Evolutionary conservation across 495 filamentous ascomycete species (phyloP).

Genomic region (Aspergillus biplanus): DNA sequence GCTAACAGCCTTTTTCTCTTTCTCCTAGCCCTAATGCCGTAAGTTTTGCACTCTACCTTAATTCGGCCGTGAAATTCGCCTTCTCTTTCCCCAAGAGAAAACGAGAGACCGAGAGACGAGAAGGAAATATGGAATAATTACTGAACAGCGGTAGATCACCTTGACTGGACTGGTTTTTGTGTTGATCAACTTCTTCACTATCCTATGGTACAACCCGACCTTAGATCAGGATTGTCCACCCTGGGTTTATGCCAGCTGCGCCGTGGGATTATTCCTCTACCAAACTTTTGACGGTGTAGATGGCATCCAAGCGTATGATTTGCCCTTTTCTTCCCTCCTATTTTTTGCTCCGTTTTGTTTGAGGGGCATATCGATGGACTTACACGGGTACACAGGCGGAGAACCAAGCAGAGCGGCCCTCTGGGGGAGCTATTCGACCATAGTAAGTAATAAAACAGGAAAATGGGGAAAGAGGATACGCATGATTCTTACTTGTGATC

Average conservation of each 20-base stretch:
- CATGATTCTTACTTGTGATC: conserved; percentile 7
- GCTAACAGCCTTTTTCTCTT: conserved; percentile 26
- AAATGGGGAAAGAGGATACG: background rate
- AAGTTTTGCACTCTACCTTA: conserved; percentile 34
- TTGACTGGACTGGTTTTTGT: conserved; percentile 91
- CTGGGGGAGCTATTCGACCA: conserved; percentile 97
- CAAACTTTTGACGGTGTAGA: conserved; percentile 99
- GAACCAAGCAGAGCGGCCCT: conserved; percentile 90
- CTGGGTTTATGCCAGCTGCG: conserved; percentile 95
- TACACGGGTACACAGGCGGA: conserved; percentile 58
- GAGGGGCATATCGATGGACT: conserved; percentile 7
- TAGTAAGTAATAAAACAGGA: conserved; percentile 52
- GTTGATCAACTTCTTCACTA: conserved; percentile 85
- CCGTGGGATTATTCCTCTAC: conserved; percentile 88
- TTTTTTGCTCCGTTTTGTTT: background rate
- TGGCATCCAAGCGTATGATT: conserved; percentile 81
- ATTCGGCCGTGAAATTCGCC: background rate
- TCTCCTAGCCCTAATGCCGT: conserved; percentile 61
- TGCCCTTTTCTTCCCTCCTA: background rate
- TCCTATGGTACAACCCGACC: conserved; percentile 95
- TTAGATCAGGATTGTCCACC: conserved; percentile 89
- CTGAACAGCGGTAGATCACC: conserved; percentile 65
- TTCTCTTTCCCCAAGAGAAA: background rate
- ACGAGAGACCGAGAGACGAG: background rate
- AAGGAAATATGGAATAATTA: conserved; percentile 14